Conservation (phyloP, 805 yeast genomes). For the Yamadazyma sp. region DNA sequence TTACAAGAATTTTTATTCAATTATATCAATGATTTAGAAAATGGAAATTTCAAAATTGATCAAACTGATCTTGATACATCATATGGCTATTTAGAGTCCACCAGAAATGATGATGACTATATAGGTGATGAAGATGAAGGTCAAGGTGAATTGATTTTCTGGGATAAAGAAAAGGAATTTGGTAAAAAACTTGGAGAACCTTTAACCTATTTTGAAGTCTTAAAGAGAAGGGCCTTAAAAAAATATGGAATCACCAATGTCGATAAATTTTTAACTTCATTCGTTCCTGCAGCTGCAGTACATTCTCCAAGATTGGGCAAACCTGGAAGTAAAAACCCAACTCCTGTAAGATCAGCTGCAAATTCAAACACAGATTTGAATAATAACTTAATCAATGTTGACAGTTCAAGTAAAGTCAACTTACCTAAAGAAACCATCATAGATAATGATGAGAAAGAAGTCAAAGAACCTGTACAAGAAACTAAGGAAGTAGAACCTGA, state of each 20-base stretch:
- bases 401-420: constrained; percentile 24
- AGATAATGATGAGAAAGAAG: constrained; percentile 19
- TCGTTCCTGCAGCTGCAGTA: constrained; percentile 25
- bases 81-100: constrained; percentile 34
- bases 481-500: constrained; percentile 4
- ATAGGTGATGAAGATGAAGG: constrained; percentile 46
- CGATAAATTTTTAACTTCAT: constrained; percentile 35
- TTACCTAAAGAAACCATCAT: constrained; percentile 44
- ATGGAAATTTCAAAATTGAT: constrained; percentile 40
- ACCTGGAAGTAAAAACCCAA: constrained; percentile 9
- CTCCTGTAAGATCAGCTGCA: constrained; percentile 8
- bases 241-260: constrained; percentile 34
- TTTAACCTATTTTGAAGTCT: constrained; percentile 39
- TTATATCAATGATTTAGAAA: constrained; percentile 39
- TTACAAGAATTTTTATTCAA: constrained; percentile 40
- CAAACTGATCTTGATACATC: constrained; percentile 28
- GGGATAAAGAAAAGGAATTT: constrained; percentile 37
- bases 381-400: constrained; percentile 25
- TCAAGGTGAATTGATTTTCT: constrained; percentile 39
- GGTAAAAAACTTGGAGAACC: constrained; percentile 22
- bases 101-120: constrained; percentile 37
- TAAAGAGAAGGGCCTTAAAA: constrained; percentile 40
- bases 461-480: constrained; percentile 4
- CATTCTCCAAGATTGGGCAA: constrained; percentile 6
- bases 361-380: constrained; percentile 12